Percentiles rank a stretch among this genome's conserved stretches.
phyloP scores from a whole-genome alignment of 352 stramenopile species.

The Halophytophthora batemanensis region DNA sequence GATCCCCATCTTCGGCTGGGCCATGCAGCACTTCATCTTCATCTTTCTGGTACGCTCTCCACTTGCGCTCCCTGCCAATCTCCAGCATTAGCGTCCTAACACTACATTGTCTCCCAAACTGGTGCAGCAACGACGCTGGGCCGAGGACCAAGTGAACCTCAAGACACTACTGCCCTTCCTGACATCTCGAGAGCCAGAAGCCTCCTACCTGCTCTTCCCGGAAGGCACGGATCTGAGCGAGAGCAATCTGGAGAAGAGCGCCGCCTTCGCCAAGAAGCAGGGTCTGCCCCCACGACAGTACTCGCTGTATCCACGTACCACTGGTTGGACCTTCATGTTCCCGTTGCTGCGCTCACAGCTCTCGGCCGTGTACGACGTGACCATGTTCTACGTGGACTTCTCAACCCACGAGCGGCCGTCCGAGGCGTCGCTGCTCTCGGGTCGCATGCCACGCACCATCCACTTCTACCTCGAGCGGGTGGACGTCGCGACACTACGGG shows the following conservation, averaged over 20 bases:
- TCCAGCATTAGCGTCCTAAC: not conserved
- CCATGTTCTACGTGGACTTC: constrained; percentile 81
- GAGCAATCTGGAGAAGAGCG: constrained; percentile 61
- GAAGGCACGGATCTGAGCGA: constrained; percentile 78
- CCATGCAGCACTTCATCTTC: constrained; percentile 85
- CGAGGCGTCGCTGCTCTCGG: constrained; percentile 57
- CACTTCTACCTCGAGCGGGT: constrained; percentile 73
- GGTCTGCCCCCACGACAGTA: constrained; percentile 42
- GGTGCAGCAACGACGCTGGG: constrained; percentile 53
- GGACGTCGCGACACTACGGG: constrained; percentile 35
- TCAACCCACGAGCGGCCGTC: constrained; percentile 56
- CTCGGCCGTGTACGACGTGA: constrained; percentile 76
- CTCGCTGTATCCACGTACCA: constrained; percentile 76
- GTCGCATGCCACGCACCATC: constrained; percentile 54
- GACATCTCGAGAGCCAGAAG: constrained; percentile 34
- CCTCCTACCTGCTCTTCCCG: constrained; percentile 77
- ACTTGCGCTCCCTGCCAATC: not conserved
- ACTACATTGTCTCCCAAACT: not conserved
- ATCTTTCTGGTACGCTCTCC: constrained; percentile 57
- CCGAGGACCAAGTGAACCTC: constrained; percentile 56
- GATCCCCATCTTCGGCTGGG: constrained; percentile 80
- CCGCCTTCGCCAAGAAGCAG: constrained; percentile 52
- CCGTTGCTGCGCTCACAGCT: constrained; percentile 51
- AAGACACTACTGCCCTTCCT: constrained; percentile 58
- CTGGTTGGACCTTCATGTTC: constrained; percentile 76